Evolutionary conservation across 306 rosid genomes (phyloP), one percentile per base, ranked within the genome.

Genomic region (Trifolium subterraneum): DNA sequence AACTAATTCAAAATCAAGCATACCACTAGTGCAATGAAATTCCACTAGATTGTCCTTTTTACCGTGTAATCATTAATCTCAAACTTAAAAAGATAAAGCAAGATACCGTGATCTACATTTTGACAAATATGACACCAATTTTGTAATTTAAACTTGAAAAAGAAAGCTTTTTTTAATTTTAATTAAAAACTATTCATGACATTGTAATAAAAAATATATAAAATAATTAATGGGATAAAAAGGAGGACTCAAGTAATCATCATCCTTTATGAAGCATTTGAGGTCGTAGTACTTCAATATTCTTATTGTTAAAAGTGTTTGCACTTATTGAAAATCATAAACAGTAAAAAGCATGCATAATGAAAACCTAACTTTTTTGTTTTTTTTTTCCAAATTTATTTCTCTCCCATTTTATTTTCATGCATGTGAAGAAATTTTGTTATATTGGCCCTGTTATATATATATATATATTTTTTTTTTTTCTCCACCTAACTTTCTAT

Each of bases 91-190:
- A 74, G 31, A 77, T 59, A 59, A 79, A 70, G 82, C 66, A 73
- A 79, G 86, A 76, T 77, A 71, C 73, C 35, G 60, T 79, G 18
- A 75, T 62, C 31, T 33, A 51, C n/a, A 60, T 71, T 50, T 77
- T 72, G 72, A 77, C 52, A 65, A 78, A 78, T 41, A 51, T 5
- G 48, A 20, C 63, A 22, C 7, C 27, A 31, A 38, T 64, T 25
- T 35, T 70, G 48, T 78, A 62, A 61, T 78, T 70, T 5, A 35
- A 62, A 8, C 66, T 15, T 31, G 66, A 2, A 59, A 70, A 61
- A 44, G 56, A 70, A 47, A 77, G 10, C 27, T 48, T 10, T 27
- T n/a, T n/a, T n/a, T n/a, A n/a, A n/a, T n/a, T n/a, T 20, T 22
- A 70, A 6, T 22, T 33, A 22, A 25, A 15, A 31, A 20, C 0